These are phyloP conservation scores for Triticum monococcum DNA, from an alignment of 176 grass and related monocot species.

Conservation along the genomic window DNA sequence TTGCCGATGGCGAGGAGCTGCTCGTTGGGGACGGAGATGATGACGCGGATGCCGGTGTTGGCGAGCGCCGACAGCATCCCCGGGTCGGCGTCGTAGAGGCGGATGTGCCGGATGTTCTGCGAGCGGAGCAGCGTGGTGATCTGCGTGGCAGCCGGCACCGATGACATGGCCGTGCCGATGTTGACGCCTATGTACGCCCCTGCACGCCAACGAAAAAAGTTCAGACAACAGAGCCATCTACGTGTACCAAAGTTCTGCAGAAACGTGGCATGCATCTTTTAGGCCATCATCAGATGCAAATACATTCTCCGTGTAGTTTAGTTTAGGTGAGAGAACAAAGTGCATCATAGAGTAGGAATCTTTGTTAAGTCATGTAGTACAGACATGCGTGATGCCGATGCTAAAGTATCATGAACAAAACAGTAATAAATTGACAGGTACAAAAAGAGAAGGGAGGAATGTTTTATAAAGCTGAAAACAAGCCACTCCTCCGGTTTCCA, in stretches of 20 bases:
- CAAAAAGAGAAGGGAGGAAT: neutral
- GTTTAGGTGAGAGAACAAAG: neutral
- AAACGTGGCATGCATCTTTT: neutral
- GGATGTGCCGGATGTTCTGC: conserved; percentile 77
- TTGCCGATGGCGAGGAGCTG: conserved; percentile 89
- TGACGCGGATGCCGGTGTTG: conserved; percentile 80
- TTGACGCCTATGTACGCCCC: conserved; percentile 90
- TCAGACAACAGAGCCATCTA: neutral
- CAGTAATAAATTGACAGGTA: neutral
- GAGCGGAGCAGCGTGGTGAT: conserved; percentile 76
- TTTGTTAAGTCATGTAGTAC: neutral
- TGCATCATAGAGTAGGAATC: conserved; percentile 16
- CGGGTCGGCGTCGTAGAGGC: conserved; percentile 77
- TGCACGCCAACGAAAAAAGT: conserved; percentile 8
- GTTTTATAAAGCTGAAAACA: neutral
- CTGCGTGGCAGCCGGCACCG: conserved; percentile 77
- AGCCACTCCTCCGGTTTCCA: neutral
- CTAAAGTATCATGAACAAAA: neutral
- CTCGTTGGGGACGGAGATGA: conserved; percentile 90
- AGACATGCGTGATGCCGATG: neutral
- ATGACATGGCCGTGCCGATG: conserved; percentile 78
- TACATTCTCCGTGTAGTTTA: neutral
- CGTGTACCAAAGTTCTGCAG: neutral
- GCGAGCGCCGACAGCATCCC: conserved; percentile 76
- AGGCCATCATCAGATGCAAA: neutral